phyloP scores from a whole-genome alignment of 1,284 basidiomycete genomes.

The Leccinum huronense region DNA sequence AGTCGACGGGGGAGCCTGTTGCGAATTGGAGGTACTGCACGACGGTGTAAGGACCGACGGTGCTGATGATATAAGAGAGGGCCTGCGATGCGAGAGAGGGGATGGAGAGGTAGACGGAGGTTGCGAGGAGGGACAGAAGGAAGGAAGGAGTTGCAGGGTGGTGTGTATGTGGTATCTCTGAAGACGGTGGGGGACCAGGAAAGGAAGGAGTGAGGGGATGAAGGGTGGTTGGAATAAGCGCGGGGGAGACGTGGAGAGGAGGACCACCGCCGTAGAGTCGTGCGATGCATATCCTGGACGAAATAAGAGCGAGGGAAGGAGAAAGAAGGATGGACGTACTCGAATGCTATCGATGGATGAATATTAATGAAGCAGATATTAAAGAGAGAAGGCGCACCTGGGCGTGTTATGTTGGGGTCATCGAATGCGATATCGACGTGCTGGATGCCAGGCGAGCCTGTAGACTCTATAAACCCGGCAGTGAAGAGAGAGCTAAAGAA shows the following conservation, averaged over 20 bases:
- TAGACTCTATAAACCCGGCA: slow-evolving; percentile 73
- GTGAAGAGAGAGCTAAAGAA: slow-evolving; percentile 86
- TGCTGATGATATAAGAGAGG: slow-evolving; percentile 67
- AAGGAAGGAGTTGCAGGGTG: slow-evolving; percentile 82
- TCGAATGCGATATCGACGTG: slow-evolving; percentile 73
- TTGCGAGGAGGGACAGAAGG: slow-evolving; percentile 83
- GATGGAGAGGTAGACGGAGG: slow-evolving; percentile 83
- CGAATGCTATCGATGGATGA: slow-evolving; percentile 50
- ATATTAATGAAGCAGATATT: slow-evolving; percentile 2
- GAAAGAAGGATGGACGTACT: slow-evolving; percentile 43
- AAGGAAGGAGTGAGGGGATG: slow-evolving; percentile 73
- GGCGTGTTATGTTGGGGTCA: slow-evolving; percentile 82
- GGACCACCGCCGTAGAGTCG: slow-evolving; percentile 87
- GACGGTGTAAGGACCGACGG: slow-evolving; percentile 79
- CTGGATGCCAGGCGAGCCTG: slow-evolving; percentile 36
- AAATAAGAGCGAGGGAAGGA: slow-evolving; percentile 1
- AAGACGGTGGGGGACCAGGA: slow-evolving; percentile 33
- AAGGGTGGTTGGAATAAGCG: slow-evolving; percentile 61
- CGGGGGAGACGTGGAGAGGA: slow-evolving; percentile 61
- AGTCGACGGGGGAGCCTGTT: slow-evolving; percentile 68
- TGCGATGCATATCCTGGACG: slow-evolving; percentile 72
- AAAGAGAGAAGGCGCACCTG: slow-evolving; percentile 49
- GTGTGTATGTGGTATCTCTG: slow-evolving; percentile 46
- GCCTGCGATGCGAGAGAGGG: slow-evolving; percentile 76
- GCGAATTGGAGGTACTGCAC: slow-evolving; percentile 82